Conservation (phyloP, 148 eudicot species). For the Nepenthes gracilis region DNA sequence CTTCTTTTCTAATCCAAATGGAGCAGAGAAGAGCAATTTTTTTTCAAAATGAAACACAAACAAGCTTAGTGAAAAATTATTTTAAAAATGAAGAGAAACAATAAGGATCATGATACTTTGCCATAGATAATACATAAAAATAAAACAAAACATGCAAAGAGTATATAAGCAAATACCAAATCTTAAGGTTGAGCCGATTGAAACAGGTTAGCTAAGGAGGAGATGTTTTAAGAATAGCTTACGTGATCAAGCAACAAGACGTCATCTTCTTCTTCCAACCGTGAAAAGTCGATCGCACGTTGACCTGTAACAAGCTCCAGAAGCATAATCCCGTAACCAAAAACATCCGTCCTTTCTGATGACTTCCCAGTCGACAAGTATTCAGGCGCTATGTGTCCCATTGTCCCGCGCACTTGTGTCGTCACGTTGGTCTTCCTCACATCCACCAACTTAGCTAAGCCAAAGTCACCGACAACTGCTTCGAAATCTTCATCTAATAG, state of each 20-base stretch:
- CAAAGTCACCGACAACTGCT: constrained; percentile 53
- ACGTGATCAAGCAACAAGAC: constrained; percentile 52
- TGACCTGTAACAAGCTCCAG: constrained; percentile 50
- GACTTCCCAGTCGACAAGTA: constrained; percentile 49
- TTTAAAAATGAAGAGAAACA: too few species aligned
- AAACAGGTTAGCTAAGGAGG: not conserved
- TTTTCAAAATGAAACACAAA: too few species aligned
- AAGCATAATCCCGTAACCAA: constrained; percentile 48
- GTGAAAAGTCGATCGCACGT: constrained; percentile 44
- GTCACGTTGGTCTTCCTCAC: constrained; percentile 50
- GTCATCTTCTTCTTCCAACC: constrained; percentile 48
- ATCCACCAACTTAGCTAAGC: constrained; percentile 55
- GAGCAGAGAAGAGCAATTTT: too few species aligned
- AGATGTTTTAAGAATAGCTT: constrained; percentile 3
- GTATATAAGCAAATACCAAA: not conserved
- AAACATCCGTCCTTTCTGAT: constrained; percentile 47
- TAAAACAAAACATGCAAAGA: not conserved
- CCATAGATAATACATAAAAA: too few species aligned
- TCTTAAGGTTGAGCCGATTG: too few species aligned
- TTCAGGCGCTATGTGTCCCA: constrained; percentile 61
- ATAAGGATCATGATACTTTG: too few species aligned
- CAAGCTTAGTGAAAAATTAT: too few species aligned
- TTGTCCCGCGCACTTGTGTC: constrained; percentile 49
- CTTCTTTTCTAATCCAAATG: too few species aligned
- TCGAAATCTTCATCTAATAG: constrained; percentile 37